Evolutionary conservation across 768 basidiomycete genomes (phyloP).

Genomic region (Cyathus striatus): DNA sequence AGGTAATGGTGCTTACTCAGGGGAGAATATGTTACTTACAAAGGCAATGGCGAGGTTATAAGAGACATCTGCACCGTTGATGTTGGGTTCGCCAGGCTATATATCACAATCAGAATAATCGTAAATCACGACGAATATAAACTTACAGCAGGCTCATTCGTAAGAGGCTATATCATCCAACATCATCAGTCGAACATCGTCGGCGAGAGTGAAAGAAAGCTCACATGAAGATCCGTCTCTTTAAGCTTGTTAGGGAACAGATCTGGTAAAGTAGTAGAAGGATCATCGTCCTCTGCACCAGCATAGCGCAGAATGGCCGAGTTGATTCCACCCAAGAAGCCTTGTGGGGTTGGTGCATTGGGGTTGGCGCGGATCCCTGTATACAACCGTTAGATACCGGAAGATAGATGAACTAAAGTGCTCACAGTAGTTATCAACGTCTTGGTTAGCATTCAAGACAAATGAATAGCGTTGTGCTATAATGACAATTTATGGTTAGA

Average conservation of each 20-base stretch:
- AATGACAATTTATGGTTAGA: conserved; percentile 15
- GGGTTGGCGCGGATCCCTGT: conserved; percentile 29
- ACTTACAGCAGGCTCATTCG: conserved; percentile 11
- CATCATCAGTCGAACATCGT: not conserved
- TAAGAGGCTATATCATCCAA: conserved; percentile 11
- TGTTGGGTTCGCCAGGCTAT: conserved; percentile 23
- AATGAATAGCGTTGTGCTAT: conserved; percentile 22
- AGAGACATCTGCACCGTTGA: conserved; percentile 34
- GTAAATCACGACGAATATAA: not conserved
- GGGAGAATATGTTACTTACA: not conserved
- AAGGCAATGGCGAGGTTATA: conserved; percentile 15
- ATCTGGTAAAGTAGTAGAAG: conserved; percentile 25
- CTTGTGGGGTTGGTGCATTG: conserved; percentile 13
- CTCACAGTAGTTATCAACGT: conserved; percentile 34
- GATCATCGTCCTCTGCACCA: conserved; percentile 34
- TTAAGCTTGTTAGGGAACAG: conserved; percentile 16
- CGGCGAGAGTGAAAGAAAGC: not conserved
- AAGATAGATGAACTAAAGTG: not conserved
- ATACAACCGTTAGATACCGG: not conserved
- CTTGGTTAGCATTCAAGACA: conserved; percentile 27
- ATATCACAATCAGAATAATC: not conserved
- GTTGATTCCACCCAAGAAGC: conserved; percentile 33
- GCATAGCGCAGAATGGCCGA: conserved; percentile 49
- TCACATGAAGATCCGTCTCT: conserved; percentile 28
- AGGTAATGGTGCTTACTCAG: not conserved